Evolutionary conservation across 306 rosid genomes (phyloP), one percentile per base, ranked within the genome.

Genomic region (Castanea mollissima): DNA sequence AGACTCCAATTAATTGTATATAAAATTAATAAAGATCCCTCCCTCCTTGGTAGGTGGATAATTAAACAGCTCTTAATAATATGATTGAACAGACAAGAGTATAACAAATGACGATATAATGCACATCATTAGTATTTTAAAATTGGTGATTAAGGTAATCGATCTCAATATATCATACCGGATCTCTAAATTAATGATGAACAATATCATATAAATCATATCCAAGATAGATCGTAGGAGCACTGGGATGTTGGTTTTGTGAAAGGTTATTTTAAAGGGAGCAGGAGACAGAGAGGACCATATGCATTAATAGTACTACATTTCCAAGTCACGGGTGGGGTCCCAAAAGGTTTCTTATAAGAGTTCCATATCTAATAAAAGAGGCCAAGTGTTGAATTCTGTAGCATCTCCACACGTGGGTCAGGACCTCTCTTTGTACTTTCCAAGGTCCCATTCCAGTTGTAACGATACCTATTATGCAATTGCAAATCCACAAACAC

Each of bases 241-340:
- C 92, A 88, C 89, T 85, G 87, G 96, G 92, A 91, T 91, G 97
- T 91, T 91, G 91, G 94, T 88, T 89, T 86, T 84, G 29, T 72
- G 76, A 82, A 55, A 74, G 67, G 58, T 19, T 52, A 9, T 71
- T 71, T 49, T 27, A 21, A 74, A 57, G 83, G 80, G 80, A 35
- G 46, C 14, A 65, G 82, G 79, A 84, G 88, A 91, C 89, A 83
- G 79, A 75, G 65, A 74, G 86, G 89, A 81, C 88, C 89, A 76
- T 44, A 25, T 12, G 76, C 85, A 81, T 88, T 85, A 69, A 85
- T 85, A 27, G 72, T 85, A 86, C 87, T 78, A 81, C 83, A 78
- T 88, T 91, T 85, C 88, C 97, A 83, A 83, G 91, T 86, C 79
- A 88, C 87, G 52, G 46, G 69, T 81, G 85, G 87, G 89, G 67